These are phyloP conservation scores for Entophlyctis luteolus DNA, from an alignment of 192 early-diverging fungal genomes.

Conservation along the genomic window DNA sequence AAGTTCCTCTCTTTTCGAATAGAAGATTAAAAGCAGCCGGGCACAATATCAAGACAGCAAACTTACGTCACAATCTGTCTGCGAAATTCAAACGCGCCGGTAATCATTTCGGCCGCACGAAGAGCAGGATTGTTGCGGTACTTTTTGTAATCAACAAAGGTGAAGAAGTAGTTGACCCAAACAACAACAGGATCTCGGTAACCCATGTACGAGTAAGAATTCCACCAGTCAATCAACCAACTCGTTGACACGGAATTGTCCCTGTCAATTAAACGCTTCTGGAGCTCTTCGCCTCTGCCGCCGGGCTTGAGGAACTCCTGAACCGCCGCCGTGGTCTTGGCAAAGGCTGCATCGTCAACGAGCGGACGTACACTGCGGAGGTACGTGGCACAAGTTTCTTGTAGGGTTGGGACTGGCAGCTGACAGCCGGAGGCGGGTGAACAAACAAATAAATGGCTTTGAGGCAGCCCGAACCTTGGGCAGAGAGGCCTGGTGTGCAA, in stretches of 20 bases:
- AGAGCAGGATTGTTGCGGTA: constrained; percentile 66
- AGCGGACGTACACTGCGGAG: constrained; percentile 72
- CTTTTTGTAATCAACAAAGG: constrained; percentile 84
- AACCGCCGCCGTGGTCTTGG: constrained; percentile 62
- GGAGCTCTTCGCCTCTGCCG: constrained; percentile 73
- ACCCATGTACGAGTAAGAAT: constrained; percentile 67
- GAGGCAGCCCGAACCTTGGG: not conserved
- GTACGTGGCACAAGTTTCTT: constrained; percentile 76
- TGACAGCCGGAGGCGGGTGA: too few relatives aligned
- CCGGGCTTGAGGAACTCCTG: constrained; percentile 74
- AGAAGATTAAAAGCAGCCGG: not conserved
- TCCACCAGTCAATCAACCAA: constrained; percentile 99
- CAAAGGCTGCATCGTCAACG: constrained; percentile 60
- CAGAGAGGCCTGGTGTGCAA: not conserved
- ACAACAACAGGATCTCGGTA: constrained; percentile 93
- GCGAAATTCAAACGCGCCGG: constrained; percentile 87
- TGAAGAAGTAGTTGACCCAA: constrained; percentile 89
- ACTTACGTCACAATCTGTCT: constrained; percentile 65
- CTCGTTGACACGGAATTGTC: constrained; percentile 70
- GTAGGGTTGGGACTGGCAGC: constrained; percentile 81
- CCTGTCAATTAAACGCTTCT: constrained; percentile 73
- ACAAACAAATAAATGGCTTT: not conserved
- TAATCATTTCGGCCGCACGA: constrained; percentile 84
- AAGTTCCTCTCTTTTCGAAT: constrained; percentile 54
- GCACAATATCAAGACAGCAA: not conserved